Percentiles rank a stretch among this genome's conserved stretches.
phyloP scores from a whole-genome alignment of 164 flowering plant species.

The Berberis vulgaris region DNA sequence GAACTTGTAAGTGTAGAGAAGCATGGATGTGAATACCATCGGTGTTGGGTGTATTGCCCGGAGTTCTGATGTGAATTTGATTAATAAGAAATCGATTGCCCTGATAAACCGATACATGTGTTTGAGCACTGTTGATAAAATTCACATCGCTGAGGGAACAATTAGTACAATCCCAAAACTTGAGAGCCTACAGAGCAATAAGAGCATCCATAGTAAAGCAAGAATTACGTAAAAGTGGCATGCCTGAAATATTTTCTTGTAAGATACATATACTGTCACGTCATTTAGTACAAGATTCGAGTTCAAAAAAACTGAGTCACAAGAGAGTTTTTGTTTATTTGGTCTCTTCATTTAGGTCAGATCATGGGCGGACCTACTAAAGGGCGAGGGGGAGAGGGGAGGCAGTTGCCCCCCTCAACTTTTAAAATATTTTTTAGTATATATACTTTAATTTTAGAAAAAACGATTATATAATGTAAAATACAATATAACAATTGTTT shows the following conservation, averaged over 20 bases:
- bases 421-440: too few relatives aligned
- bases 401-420: too few relatives aligned
- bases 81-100: slow-evolving; percentile 4
- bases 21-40: slow-evolving; percentile 24
- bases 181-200: slow-evolving; percentile 1
- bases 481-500: too few relatives aligned
- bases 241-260: too few relatives aligned
- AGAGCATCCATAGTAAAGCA: too few relatives aligned
- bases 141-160: background rate
- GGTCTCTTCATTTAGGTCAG: background rate
- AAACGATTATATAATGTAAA: too few relatives aligned
- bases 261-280: background rate
- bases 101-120: slow-evolving; percentile 8
- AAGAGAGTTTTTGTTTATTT: background rate
- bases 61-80: slow-evolving; percentile 13
- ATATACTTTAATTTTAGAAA: too few relatives aligned
- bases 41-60: slow-evolving; percentile 21
- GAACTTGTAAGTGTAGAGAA: slow-evolving; percentile 4
- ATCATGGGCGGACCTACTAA: too few relatives aligned
- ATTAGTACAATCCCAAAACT: background rate
- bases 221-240: background rate
- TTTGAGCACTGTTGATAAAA: slow-evolving; percentile 11
- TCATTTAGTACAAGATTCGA: background rate
- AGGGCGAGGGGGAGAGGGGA: too few relatives aligned
- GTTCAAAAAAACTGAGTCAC: background rate